These are phyloP conservation scores for Lathyrus oleraceus DNA, from an alignment of 306 rosid species.

Conservation along the genomic window DNA sequence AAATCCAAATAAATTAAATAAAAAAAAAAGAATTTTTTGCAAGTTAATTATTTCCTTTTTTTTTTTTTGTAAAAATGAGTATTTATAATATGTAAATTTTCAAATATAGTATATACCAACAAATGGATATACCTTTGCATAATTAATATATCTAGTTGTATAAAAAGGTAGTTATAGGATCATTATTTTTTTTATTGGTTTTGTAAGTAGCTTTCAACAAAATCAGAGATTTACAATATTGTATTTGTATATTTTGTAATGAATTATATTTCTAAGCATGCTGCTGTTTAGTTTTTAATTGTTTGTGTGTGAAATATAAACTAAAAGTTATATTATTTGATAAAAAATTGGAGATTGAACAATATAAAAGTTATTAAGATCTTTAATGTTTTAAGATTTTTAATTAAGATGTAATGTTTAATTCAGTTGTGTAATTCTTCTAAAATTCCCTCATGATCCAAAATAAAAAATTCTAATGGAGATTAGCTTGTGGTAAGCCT, in stretches of 20 bases:
- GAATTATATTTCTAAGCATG: neutral
- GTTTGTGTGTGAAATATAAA: no score
- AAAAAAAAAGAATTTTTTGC: neutral
- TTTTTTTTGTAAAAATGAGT: neutral
- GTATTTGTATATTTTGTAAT: neutral
- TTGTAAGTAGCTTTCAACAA: slow-evolving; percentile 36
- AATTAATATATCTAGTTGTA: neutral
- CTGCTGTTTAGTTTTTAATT: neutral
- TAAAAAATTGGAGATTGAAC: no score
- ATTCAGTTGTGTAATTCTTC: no score
- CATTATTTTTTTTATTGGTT: slow-evolving; percentile 28
- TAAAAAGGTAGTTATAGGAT: slow-evolving; percentile 13
- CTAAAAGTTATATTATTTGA: no score
- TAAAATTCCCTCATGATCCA: no score
- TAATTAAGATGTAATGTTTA: no score
- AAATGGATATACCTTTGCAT: neutral
- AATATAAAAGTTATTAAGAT: no score
- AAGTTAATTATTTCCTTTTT: neutral
- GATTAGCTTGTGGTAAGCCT: no score
- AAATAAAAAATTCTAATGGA: no score
- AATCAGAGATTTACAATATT: slow-evolving; percentile 12
- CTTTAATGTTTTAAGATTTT: no score
- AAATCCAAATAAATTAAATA: neutral
- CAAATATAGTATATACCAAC: neutral
- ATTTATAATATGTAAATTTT: slow-evolving; percentile 14